Evolutionary conservation across 331 rosid genomes (phyloP), one percentile per base, ranked within the genome.

Genomic region (Quercus lobata): DNA sequence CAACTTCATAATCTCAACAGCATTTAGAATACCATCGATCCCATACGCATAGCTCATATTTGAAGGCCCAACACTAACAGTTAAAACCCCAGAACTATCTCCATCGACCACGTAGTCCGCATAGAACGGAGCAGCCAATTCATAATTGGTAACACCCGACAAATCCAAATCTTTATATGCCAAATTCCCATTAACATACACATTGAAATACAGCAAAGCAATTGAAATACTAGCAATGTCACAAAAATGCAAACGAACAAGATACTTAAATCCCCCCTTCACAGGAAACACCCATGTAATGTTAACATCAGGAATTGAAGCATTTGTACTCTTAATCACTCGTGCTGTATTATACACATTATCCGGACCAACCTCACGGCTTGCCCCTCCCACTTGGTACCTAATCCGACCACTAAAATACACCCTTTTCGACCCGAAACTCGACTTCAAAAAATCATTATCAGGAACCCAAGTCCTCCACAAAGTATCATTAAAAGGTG

Each of bases 381-480:
- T 95, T 7, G 92, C 88, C 12, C 97, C 97, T 62, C 98, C 97
- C 5, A 0, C 57, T 21, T 54, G 93, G 77, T 93, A 95, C 78
- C 69, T 82, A 34, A 95, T 88, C 71, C 97, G 84, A 24, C 97
- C 97, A 44, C 93, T 87, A 78, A 89, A 90, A 83, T 89, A 88
- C 73, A 84, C 77, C 49, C 83, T 88, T 58, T 86, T 86, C 6
- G 91, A 83, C 79, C 84, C 92, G 4, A 27, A 82, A 83, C 69
- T 82, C 21, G 91, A 49, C 54, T 62, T 81, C 78, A 88, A 76
- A 69, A 85, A 88, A 60, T 70, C 89, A 73, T 86, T 88, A 88
- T 95, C 98, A 35, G 97, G 90, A 37, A 87, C 27, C 99, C 99
- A 95, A 58, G 97, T 93, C 77, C 99, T 93, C 97, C 94, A 95